These are phyloP conservation scores for Amanita phalloides DNA, from an alignment of 768 basidiomycete species.

Conservation along the genomic window DNA sequence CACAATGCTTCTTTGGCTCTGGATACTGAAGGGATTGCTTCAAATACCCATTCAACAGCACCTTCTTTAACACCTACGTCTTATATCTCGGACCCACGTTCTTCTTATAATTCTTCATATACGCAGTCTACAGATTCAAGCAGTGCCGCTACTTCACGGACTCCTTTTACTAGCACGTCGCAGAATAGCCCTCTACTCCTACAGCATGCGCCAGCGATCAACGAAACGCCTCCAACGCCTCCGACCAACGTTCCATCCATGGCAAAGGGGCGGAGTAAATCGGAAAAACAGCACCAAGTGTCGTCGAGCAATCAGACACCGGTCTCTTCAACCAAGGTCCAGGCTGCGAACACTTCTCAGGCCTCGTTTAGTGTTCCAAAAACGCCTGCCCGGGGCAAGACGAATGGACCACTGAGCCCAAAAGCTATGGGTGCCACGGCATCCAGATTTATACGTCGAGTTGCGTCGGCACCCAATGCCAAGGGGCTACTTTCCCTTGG, in stretches of 20 bases:
- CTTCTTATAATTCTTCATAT: conserved; percentile 71
- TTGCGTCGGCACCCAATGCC: conserved; percentile 94
- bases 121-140: conserved; percentile 69
- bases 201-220: conserved; percentile 24
- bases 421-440: conserved; percentile 64
- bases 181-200: conserved; percentile 14
- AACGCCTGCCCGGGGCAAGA: conserved; percentile 33
- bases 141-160: conserved; percentile 18
- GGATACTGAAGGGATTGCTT: conserved; percentile 31
- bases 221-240: conserved; percentile 25
- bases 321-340: conserved; percentile 21
- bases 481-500: conserved; percentile 75
- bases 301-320: conserved; percentile 15
- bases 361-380: conserved; percentile 26
- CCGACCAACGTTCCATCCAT: background rate
- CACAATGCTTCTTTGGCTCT: conserved; percentile 35
- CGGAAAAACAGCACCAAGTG: conserved; percentile 28
- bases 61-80: conserved; percentile 45
- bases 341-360: conserved; percentile 37
- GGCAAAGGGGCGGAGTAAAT: conserved; percentile 17
- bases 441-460: conserved; percentile 85
- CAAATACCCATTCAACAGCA: conserved; percentile 33
- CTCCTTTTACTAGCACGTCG: conserved; percentile 18
- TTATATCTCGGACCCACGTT: conserved; percentile 50
- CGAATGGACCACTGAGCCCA: conserved; percentile 50